phyloP scores from a whole-genome alignment of 192 early-diverging fungal species.

The Diversispora epigaea region DNA sequence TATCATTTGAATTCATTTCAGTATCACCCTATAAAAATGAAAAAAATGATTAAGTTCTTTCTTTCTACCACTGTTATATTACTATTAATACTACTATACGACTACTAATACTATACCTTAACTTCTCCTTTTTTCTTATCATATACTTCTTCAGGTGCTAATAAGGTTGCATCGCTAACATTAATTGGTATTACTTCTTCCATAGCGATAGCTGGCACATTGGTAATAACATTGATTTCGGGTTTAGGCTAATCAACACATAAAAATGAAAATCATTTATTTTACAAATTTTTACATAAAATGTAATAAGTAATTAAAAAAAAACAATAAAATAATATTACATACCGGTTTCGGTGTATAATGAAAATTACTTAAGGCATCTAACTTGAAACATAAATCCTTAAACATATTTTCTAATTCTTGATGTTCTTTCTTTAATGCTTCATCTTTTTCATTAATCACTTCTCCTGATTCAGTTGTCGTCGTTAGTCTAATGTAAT shows the following conservation, averaged over 20 bases:
- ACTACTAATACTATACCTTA: conserved; percentile 40
- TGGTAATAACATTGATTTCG: conserved; percentile 75
- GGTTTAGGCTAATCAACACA: conserved; percentile 46
- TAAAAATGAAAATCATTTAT: background rate
- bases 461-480: conserved; percentile 16
- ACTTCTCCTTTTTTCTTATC: conserved; percentile 70
- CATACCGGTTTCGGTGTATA: conserved; percentile 77
- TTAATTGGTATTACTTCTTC: conserved; percentile 92
- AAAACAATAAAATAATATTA: background rate
- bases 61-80: background rate
- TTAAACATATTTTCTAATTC: conserved; percentile 79
- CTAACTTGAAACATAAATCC: conserved; percentile 79
- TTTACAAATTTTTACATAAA: background rate
- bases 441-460: conserved; percentile 76
- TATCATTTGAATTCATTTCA: conserved; percentile 77
- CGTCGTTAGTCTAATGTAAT: conserved; percentile 69
- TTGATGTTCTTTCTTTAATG: conserved; percentile 72
- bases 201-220: conserved; percentile 85
- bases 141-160: conserved; percentile 90
- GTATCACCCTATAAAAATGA: conserved; percentile 48
- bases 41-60: background rate
- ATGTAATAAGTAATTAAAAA: too few species aligned
- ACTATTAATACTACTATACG: background rate
- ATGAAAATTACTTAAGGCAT: conserved; percentile 94
- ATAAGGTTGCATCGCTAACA: conserved; percentile 76